Evolutionary conservation across 768 basidiomycete genomes (phyloP).

Genomic region (Tulasnella sp.): DNA sequence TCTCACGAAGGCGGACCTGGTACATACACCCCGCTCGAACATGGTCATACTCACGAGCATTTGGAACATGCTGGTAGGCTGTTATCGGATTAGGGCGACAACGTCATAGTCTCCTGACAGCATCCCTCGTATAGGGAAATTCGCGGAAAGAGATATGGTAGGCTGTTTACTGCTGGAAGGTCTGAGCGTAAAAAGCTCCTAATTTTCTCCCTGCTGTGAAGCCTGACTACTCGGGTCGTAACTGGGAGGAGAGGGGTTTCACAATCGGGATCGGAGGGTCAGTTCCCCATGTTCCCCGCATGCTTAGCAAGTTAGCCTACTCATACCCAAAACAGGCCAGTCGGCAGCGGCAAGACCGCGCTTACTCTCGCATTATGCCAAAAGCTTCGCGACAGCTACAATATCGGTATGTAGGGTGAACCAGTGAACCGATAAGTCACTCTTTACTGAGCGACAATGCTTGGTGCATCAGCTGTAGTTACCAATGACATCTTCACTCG

Average conservation of each 20-base stretch:
- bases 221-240: conserved; percentile 74
- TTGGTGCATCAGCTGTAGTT: conserved; percentile 62
- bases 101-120: background rate
- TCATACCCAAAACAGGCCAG: conserved; percentile 50
- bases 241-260: conserved; percentile 90
- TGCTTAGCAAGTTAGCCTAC: background rate
- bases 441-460: background rate
- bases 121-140: conserved; percentile 59
- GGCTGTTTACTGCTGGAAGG: background rate
- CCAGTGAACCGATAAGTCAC: background rate
- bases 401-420: conserved; percentile 61
- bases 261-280: conserved; percentile 98
- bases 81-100: background rate
- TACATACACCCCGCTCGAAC: conserved; percentile 44
- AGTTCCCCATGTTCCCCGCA: conserved; percentile 25
- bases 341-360: conserved; percentile 98
- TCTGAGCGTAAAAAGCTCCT: background rate
- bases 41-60: conserved; percentile 93
- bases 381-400: conserved; percentile 69
- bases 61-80: conserved; percentile 74
- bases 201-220: background rate
- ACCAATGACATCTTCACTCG: conserved; percentile 99
- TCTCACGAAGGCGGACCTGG: conserved; percentile 48
- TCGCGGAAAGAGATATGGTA: conserved; percentile 71
- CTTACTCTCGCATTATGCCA: conserved; percentile 85